Percentiles rank a stretch among this genome's conserved stretches.
Evolutionary conservation across 2,329 filamentous ascomycete species (phyloP).

Genomic region (Beauveria australis): DNA sequence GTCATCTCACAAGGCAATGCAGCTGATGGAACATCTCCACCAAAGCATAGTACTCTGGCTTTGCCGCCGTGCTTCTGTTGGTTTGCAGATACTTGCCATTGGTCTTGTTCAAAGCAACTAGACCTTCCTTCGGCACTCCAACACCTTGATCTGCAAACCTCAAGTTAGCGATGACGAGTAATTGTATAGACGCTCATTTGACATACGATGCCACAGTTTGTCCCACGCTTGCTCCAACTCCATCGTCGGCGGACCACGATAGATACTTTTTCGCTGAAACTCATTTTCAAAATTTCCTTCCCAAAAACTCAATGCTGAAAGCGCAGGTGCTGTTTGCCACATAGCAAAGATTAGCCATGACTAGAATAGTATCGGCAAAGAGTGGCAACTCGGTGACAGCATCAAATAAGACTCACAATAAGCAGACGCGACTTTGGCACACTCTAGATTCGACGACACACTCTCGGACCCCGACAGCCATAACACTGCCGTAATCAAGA

Average conservation of each 20-base stretch:
- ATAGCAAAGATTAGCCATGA: neutral
- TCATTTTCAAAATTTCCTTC: conserved; percentile 5
- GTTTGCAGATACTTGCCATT: neutral
- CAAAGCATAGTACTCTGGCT: conserved; percentile 10
- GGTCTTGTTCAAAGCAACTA: conserved; percentile 3
- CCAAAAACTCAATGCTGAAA: neutral
- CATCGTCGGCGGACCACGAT: conserved; percentile 3
- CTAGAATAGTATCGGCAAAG: neutral
- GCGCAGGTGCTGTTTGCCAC: neutral
- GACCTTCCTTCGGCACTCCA: neutral
- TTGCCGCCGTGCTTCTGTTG: neutral
- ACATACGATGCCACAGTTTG: conserved; percentile 7
- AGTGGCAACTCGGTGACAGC: neutral
- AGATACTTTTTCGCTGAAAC: neutral
- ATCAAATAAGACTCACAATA: neutral
- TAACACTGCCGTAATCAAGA: neutral
- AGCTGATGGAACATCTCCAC: conserved; percentile 14
- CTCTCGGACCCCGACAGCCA: neutral
- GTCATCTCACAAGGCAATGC: conserved; percentile 12
- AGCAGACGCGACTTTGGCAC: neutral
- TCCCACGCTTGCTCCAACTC: conserved; percentile 6
- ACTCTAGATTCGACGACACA: neutral
- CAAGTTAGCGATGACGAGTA: neutral
- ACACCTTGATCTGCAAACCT: neutral
- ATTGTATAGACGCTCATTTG: neutral